These are phyloP conservation scores for Apiotrichum gracile DNA, from an alignment of 1,284 basidiomycete species.

Conservation along the genomic window DNA sequence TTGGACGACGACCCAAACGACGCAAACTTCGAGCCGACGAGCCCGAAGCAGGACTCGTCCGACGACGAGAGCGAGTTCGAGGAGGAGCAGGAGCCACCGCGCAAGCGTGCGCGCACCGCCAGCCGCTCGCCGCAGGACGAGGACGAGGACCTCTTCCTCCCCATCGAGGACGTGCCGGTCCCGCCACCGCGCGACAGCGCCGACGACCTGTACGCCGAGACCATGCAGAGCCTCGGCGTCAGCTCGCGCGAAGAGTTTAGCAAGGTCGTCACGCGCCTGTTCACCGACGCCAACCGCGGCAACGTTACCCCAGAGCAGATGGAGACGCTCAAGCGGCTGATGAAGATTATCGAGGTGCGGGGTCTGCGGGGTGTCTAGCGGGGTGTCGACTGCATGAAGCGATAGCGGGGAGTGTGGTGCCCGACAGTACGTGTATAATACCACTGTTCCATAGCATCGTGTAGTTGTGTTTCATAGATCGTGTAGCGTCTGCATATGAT, in stretches of 20 bases:
- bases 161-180: slow-evolving; percentile 35
- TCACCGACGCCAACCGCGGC: slow-evolving; percentile 11
- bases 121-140: slow-evolving; percentile 48
- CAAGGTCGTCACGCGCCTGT: slow-evolving; percentile 9
- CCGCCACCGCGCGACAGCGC: background rate
- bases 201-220: slow-evolving; percentile 15
- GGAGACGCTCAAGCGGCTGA: slow-evolving; percentile 15
- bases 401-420: too few species aligned
- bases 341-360: slow-evolving; percentile 10
- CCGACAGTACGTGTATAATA: too few species aligned
- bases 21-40: slow-evolving; percentile 17
- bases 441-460: too few species aligned
- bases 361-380: background rate
- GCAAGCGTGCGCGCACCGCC: background rate
- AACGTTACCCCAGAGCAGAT: slow-evolving; percentile 9
- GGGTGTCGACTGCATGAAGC: background rate
- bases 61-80: slow-evolving; percentile 11
- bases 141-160: slow-evolving; percentile 35
- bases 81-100: slow-evolving; percentile 2
- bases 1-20: slow-evolving; percentile 14
- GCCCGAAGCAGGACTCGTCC: slow-evolving; percentile 8
- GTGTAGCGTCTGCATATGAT: too few species aligned
- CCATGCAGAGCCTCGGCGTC: slow-evolving; percentile 13
- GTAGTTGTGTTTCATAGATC: too few species aligned
- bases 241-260: slow-evolving; percentile 9